A percentile compares a stretch with the other conserved stretches of the same genome.
phyloP scores from a whole-genome alignment of 371 early-diverging fungal species.

The Mucor saturninus region DNA sequence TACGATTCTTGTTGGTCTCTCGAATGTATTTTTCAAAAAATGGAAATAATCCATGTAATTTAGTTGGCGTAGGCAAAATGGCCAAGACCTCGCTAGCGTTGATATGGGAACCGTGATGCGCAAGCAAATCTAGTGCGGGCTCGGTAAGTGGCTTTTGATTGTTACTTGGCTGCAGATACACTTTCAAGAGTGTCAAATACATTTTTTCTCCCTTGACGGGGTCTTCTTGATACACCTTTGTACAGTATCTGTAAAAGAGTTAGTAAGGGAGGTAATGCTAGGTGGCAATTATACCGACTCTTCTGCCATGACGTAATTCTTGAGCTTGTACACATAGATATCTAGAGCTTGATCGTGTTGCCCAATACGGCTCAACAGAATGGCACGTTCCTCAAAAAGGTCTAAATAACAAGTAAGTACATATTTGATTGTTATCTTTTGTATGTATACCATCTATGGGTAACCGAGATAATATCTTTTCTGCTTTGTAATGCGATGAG shows the following conservation, averaged over 20 bases:
- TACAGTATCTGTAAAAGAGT: slow-evolving; percentile 65
- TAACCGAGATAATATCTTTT: slow-evolving; percentile 73
- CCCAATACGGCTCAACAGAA: slow-evolving; percentile 81
- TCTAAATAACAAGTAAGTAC: slow-evolving; percentile 30
- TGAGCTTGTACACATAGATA: slow-evolving; percentile 81
- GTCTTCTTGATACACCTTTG: slow-evolving; percentile 63
- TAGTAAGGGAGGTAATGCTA: background rate
- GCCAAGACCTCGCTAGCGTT: slow-evolving; percentile 61
- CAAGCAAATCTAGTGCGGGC: slow-evolving; percentile 66
- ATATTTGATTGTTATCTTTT: background rate
- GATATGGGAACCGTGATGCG: slow-evolving; percentile 73
- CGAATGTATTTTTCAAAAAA: slow-evolving; percentile 77
- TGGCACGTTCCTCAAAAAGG: slow-evolving; percentile 83
- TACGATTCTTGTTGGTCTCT: slow-evolving; percentile 64
- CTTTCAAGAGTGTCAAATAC: slow-evolving; percentile 68
- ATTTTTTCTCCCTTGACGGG: slow-evolving; percentile 62
- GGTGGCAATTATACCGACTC: slow-evolving; percentile 49
- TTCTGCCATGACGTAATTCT: slow-evolving; percentile 77
- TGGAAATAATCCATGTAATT: slow-evolving; percentile 59
- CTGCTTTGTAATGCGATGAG: slow-evolving; percentile 76
- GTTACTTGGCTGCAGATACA: slow-evolving; percentile 63
- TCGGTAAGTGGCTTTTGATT: slow-evolving; percentile 61
- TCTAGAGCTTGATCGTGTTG: slow-evolving; percentile 87
- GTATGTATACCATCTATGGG: slow-evolving; percentile 66
- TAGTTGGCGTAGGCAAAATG: slow-evolving; percentile 61